Percentiles rank a stretch among this genome's conserved stretches.
phyloP scores from a whole-genome alignment of 345 rosid genomes.

The Passiflora organensis region DNA sequence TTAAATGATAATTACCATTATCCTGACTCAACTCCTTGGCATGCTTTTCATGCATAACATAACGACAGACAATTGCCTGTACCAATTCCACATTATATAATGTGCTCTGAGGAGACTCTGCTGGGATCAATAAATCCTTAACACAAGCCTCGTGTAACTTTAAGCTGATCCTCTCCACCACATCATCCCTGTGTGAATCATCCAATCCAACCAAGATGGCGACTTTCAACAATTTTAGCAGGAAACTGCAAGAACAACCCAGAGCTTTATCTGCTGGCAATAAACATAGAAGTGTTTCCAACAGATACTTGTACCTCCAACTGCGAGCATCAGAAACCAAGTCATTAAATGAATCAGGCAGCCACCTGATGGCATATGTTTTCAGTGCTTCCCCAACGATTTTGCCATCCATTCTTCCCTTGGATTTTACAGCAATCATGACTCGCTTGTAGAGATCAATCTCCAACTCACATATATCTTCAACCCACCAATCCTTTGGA shows the following conservation, averaged over 20 bases:
- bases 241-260: constrained; percentile 70
- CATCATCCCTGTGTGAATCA: constrained; percentile 43
- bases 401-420: constrained; percentile 64
- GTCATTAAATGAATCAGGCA: constrained; percentile 61
- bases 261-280: constrained; percentile 56
- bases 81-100: constrained; percentile 64
- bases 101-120: constrained; percentile 39
- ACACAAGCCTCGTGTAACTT: constrained; percentile 71
- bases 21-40: constrained; percentile 26
- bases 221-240: constrained; percentile 70
- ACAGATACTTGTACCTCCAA: constrained; percentile 46
- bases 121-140: constrained; percentile 56
- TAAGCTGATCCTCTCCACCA: constrained; percentile 50
- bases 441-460: constrained; percentile 68
- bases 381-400: constrained; percentile 76
- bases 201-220: constrained; percentile 55
- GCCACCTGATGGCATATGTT: constrained; percentile 71
- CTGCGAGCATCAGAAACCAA: constrained; percentile 42
- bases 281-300: constrained; percentile 61
- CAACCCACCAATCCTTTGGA: constrained; percentile 97
- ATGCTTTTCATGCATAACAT: constrained; percentile 37
- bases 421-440: constrained; percentile 55
- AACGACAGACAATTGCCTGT: constrained; percentile 43
- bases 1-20: constrained; percentile 39
- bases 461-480: constrained; percentile 83